These are phyloP conservation scores for Phytophthora colocasiae DNA, from an alignment of 352 stramenopile species.

Conservation along the genomic window DNA sequence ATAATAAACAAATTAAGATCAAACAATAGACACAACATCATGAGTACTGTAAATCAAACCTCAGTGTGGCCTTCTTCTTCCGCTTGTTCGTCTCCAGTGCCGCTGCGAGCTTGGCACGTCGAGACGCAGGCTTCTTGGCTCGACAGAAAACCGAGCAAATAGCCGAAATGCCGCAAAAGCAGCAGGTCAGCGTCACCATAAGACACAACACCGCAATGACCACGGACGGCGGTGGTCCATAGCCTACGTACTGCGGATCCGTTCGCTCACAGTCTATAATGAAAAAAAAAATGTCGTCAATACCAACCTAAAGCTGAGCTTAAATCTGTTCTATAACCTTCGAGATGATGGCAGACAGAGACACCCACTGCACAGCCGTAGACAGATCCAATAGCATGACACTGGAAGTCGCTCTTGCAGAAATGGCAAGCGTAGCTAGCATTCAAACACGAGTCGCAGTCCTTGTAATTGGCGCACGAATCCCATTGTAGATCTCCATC, in stretches of 20 bases:
- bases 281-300: background rate
- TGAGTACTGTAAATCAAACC: slow-evolving; percentile 6
- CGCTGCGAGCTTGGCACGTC: slow-evolving; percentile 23
- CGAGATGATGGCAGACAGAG: slow-evolving; percentile 81
- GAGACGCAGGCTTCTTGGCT: slow-evolving; percentile 27
- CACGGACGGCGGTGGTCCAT: slow-evolving; percentile 79
- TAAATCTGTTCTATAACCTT: slow-evolving; percentile 42
- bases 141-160: slow-evolving; percentile 82
- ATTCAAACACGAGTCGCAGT: slow-evolving; percentile 80
- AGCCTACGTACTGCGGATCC: slow-evolving; percentile 81
- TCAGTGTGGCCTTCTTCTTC: slow-evolving; percentile 40
- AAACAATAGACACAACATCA: background rate
- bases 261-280: slow-evolving; percentile 76
- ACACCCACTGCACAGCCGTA: slow-evolving; percentile 75
- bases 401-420: slow-evolving; percentile 86
- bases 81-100: slow-evolving; percentile 31
- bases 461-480: slow-evolving; percentile 60
- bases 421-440: slow-evolving; percentile 85
- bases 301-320: background rate
- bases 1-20: slow-evolving; percentile 1
- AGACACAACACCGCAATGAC: slow-evolving; percentile 87
- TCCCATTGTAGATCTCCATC: slow-evolving; percentile 29
- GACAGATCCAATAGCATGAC: slow-evolving; percentile 76
- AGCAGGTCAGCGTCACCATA: slow-evolving; percentile 85
- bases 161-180: slow-evolving; percentile 74